phyloP scores from a whole-genome alignment of 306 rosid species.

The Prunus campanulata region DNA sequence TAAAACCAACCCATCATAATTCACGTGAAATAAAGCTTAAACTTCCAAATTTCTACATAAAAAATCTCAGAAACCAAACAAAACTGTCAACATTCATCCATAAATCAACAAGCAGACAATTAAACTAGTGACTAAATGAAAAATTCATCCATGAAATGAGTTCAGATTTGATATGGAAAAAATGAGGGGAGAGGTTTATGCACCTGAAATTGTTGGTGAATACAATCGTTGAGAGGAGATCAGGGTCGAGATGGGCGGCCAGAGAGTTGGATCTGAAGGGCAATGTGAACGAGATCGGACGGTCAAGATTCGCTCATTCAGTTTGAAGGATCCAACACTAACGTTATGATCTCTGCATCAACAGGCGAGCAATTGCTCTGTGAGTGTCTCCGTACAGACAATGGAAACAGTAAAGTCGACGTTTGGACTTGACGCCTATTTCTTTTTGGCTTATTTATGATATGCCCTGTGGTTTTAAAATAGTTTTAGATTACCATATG shows the following conservation, averaged over 20 bases:
- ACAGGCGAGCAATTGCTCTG: not conserved
- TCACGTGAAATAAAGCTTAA: not conserved
- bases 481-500: too few relatives aligned
- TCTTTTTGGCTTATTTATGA: too few relatives aligned
- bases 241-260: slow-evolving; percentile 29
- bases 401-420: not conserved
- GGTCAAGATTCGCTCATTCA: slow-evolving; percentile 34
- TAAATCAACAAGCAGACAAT: not conserved
- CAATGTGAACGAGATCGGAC: slow-evolving; percentile 27
- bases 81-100: not conserved
- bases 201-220: not conserved
- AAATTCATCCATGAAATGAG: not conserved
- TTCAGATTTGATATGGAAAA: not conserved
- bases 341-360: slow-evolving; percentile 30
- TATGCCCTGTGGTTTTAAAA: too few relatives aligned
- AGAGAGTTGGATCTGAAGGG: slow-evolving; percentile 22
- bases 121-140: too few relatives aligned
- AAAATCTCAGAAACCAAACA: not conserved
- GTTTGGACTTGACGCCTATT: not conserved
- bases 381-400: not conserved
- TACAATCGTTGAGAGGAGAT: slow-evolving; percentile 8
- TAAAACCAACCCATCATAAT: not conserved
- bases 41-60: not conserved
- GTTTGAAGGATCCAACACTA: slow-evolving; percentile 24
- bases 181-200: not conserved